Evolutionary conservation across 2,329 filamentous ascomycete species (phyloP), one percentile per base, ranked within the genome.

Genomic region (Botryotinia globosa): DNA sequence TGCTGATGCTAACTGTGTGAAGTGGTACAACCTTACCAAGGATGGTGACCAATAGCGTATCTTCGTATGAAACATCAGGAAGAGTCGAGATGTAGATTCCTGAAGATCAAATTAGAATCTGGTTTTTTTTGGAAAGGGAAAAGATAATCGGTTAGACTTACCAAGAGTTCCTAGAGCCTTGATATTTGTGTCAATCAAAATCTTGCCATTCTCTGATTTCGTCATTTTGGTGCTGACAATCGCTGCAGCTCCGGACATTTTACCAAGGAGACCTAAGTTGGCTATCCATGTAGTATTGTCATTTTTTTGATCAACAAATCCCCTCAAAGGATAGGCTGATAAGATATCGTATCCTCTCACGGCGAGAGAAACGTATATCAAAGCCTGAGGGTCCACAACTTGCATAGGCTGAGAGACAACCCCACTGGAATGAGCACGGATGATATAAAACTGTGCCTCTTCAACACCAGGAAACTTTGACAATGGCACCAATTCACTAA

Each of bases 241-340:
- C 0, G 94, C 94, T 1, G 93, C 94, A 0, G 91, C 89, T 0
- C 94, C 95, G 0, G 94, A 94, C 92, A 98, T 97, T 82, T 98
- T 97, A 3, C 88, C 92, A 5, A 97, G 76, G 2, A 98, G 84
- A 0, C 95, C 95, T 0, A 98, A 82, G 29, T 91, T 90, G 0
- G 93, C 90, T 2, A 94, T 84, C 61, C 83, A 83, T 0, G 91
- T 83, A 0, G 81, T 77, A 16, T 80, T 77, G 8, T 83, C 80
- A 29, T 79, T 79, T 32, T 80, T 75, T 56, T 68, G 65, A 54
- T 83, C 79, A 1, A 83, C 81, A 75, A 95, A 90, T 0, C 84
- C 81, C 0, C 85, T 85, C 2, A 94, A 81, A 0, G 92, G 91
- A 75, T 91, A 92, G 0, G 92, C 92, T 0, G 90, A 91, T 14